Conservation (phyloP, 169 alveolate genomes). For the Hepatocystis sp. region DNA sequence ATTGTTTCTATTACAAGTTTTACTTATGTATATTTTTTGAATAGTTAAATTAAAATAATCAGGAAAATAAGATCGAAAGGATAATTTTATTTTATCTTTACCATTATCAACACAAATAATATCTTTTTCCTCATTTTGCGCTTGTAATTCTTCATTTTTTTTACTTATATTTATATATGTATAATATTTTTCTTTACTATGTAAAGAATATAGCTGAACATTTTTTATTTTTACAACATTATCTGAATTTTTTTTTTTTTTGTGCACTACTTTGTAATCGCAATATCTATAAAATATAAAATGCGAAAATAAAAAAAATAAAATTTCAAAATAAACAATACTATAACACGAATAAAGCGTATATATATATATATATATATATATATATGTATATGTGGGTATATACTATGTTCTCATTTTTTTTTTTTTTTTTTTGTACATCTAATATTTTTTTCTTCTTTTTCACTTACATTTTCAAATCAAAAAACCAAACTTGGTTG, state of each 20-base stretch:
- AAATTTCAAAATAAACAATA: too few species aligned
- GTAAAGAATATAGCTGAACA: constrained; percentile 16
- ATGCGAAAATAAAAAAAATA: neutral
- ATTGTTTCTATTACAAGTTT: neutral
- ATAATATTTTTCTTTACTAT: constrained; percentile 2
- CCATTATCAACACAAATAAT: neutral
- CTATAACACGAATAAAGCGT: too few species aligned
- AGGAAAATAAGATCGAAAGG: constrained; percentile 37
- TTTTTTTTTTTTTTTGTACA: neutral
- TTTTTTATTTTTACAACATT: constrained; percentile 28
- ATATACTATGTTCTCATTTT: too few species aligned
- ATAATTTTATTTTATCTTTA: constrained; percentile 1
- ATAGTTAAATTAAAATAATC: constrained; percentile 24
- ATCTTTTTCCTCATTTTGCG: neutral
- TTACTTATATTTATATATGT: constrained; percentile 1
- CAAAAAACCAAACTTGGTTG: constrained; percentile 47
- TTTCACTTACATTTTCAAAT: constrained; percentile 17
- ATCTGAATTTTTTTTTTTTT: neutral
- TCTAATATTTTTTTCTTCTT: neutral
- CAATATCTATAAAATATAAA: constrained; percentile 2
- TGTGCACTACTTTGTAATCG: neutral
- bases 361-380: too few species aligned
- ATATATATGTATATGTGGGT: too few species aligned
- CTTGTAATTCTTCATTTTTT: neutral
- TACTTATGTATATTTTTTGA: constrained; percentile 21